Evolutionary conservation across 495 filamentous ascomycete genomes (phyloP).

Genomic region (Penicillium paradoxum): DNA sequence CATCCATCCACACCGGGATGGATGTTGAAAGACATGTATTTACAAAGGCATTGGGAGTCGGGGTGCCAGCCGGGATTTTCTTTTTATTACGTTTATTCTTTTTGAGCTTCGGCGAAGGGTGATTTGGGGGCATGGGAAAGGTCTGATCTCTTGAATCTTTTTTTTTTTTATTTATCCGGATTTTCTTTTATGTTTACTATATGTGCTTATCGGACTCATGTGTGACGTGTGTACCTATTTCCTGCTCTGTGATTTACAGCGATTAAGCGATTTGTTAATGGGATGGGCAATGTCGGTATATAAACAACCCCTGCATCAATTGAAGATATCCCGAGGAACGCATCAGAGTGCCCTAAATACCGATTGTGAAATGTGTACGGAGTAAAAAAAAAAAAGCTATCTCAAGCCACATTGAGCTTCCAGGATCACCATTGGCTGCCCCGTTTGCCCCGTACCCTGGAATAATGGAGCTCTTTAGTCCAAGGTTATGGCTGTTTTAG

Average conservation of each 20-base stretch:
- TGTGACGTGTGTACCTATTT: slow-evolving; percentile 29
- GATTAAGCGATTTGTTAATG: slow-evolving; percentile 15
- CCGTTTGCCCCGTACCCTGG: too few species aligned
- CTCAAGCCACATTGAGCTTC: background rate
- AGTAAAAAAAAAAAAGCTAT: too few species aligned
- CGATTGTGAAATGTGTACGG: too few species aligned
- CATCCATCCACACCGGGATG: slow-evolving; percentile 2
- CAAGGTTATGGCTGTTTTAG: background rate
- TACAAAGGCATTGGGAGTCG: slow-evolving; percentile 21
- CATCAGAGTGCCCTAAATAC: background rate
- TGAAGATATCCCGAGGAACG: background rate
- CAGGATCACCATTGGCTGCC: too few species aligned
- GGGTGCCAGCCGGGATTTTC: slow-evolving; percentile 4
- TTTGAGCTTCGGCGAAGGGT: slow-evolving; percentile 15
- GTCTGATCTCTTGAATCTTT: slow-evolving; percentile 13
- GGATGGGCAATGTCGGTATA: slow-evolving; percentile 15
- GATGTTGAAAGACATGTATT: slow-evolving; percentile 10
- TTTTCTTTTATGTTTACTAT: slow-evolving; percentile 19
- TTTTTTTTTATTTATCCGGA: slow-evolving; percentile 4
- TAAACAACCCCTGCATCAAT: slow-evolving; percentile 3
- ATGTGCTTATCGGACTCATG: slow-evolving; percentile 23
- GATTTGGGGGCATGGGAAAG: slow-evolving; percentile 13
- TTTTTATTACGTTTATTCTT: slow-evolving; percentile 17
- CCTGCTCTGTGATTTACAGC: slow-evolving; percentile 23
- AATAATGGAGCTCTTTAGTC: background rate